phyloP scores from a whole-genome alignment of 331 rosid genomes.

The Quercus lobata region DNA sequence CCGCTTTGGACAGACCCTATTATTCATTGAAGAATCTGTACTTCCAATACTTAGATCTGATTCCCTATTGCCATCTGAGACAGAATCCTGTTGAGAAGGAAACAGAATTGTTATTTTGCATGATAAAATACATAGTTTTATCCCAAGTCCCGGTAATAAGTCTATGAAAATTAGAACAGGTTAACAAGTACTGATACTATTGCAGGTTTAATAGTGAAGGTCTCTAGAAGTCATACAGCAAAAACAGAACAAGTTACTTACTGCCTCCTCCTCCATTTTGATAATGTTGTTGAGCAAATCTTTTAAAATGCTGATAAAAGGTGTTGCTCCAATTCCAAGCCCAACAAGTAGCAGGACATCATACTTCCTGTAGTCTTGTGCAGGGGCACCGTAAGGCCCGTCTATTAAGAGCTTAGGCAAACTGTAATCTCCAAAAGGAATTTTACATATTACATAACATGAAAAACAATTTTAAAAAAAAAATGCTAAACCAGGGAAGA shows the following conservation, averaged over 20 bases:
- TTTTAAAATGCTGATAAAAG: constrained; percentile 93
- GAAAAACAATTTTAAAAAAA: neutral
- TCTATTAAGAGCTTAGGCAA: constrained; percentile 93
- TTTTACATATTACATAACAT: neutral
- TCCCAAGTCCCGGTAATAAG: neutral
- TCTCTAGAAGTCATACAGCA: neutral
- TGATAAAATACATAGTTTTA: neutral
- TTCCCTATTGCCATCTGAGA: constrained; percentile 62
- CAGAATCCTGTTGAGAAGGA: constrained; percentile 56
- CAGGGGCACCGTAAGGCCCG: constrained; percentile 99
- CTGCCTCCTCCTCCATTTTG: constrained; percentile 95
- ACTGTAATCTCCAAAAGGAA: constrained; percentile 38
- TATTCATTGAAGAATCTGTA: constrained; percentile 47
- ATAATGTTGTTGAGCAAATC: constrained; percentile 89
- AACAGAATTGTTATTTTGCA: neutral
- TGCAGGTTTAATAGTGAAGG: neutral
- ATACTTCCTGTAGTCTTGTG: constrained; percentile 87
- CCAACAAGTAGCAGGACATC: constrained; percentile 95
- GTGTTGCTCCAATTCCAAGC: constrained; percentile 98
- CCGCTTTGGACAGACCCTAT: constrained; percentile 56
- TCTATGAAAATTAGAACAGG: neutral
- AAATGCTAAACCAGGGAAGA: neutral
- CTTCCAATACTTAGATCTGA: constrained; percentile 72
- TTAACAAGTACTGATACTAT: neutral
- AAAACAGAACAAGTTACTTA: constrained; percentile 39